Base-by-base conservation (phyloP, 176 grass and related monocot genomes). In the Rhynchospora pubera region DNA sequence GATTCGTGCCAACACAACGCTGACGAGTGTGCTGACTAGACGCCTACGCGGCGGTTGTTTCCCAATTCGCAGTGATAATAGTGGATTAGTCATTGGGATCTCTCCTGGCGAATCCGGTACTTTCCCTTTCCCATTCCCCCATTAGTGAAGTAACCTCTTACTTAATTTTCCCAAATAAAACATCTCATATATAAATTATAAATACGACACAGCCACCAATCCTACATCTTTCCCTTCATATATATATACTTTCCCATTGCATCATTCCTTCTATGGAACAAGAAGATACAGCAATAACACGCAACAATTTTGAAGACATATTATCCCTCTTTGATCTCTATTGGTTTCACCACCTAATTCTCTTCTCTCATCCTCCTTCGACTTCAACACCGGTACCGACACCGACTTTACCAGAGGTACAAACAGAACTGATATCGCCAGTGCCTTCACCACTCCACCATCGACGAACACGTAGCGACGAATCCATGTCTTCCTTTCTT, bases 321-420 rank as follows among this genome's bases (percentile, higher is more conserved):
- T 34, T 91, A 9, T 47, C 47, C 56, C 89, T 91, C n/a, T 95
- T 91, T 83, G 92, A 93, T 86, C 46, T 87, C 34, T 87, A 18
- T 76, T 98, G 92, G 92, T 98, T 84, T 77, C 84, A 14, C 63
- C 87, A 82, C 83, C 84, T 89, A 19, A 84, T 99, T 15, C 89
- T 99, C 22, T 81, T 57, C 75, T 43, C 83, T 16, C 6, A 23
- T 9, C 8, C 81, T 11, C 39, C 82, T 1, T 30, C 93, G 5
- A 57, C 18, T n/a, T 6, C 59, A 11, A 16, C 65, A 0, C 3
- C 55, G 0, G 11, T 58, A 21, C 13, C 73, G 1, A 30, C 9
- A 66, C 16, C 62, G 2, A 7, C 1, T 57, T 62, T 18, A 23
- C 22, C 43, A 12, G 39, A 50, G 43, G 22, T 12, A 14, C 47